Conservation (phyloP, 2,329 filamentous ascomycete species). For the Bipolaris victoriae region DNA sequence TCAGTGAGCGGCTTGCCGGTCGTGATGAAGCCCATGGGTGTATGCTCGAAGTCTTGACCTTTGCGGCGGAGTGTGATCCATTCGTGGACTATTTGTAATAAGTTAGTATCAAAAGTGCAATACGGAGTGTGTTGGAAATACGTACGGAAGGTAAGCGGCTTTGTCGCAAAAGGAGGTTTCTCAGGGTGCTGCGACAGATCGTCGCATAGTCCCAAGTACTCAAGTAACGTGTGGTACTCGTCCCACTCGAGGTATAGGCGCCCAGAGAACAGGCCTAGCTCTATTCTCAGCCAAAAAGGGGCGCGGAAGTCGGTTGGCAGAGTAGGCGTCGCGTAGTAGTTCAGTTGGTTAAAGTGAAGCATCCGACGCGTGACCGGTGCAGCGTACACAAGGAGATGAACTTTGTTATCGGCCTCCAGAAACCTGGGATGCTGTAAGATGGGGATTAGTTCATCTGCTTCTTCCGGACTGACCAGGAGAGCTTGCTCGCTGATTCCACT, state of each 20-base stretch:
- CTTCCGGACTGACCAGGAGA: constrained; percentile 67
- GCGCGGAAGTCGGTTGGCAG: constrained; percentile 51
- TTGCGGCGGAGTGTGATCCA: constrained; percentile 63
- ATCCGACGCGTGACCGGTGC: constrained; percentile 66
- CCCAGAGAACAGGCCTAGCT: constrained; percentile 67
- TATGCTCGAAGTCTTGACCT: constrained; percentile 64
- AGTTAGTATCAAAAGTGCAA: constrained; percentile 28
- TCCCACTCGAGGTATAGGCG: constrained; percentile 64
- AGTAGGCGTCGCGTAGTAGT: constrained; percentile 60
- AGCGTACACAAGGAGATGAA: constrained; percentile 63
- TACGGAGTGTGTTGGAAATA: constrained; percentile 38
- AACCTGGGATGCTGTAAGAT: constrained; percentile 41
- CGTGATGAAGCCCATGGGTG: constrained; percentile 64
- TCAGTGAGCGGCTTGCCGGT: constrained; percentile 58
- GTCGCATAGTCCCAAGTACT: constrained; percentile 32
- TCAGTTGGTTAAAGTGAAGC: constrained; percentile 63
- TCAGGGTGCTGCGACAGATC: constrained; percentile 8
- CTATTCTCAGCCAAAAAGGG: constrained; percentile 62
- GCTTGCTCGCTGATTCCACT: constrained; percentile 55
- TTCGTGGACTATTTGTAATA: constrained; percentile 52
- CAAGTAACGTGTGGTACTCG: constrained; percentile 48
- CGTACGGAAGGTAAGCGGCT: constrained; percentile 39
- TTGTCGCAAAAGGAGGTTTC: constrained; percentile 27
- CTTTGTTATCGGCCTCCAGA: constrained; percentile 5
- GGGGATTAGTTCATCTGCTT: constrained; percentile 63